phyloP scores from a whole-genome alignment of 2,329 filamentous ascomycete genomes.

The Dothideomycetes sp. region DNA sequence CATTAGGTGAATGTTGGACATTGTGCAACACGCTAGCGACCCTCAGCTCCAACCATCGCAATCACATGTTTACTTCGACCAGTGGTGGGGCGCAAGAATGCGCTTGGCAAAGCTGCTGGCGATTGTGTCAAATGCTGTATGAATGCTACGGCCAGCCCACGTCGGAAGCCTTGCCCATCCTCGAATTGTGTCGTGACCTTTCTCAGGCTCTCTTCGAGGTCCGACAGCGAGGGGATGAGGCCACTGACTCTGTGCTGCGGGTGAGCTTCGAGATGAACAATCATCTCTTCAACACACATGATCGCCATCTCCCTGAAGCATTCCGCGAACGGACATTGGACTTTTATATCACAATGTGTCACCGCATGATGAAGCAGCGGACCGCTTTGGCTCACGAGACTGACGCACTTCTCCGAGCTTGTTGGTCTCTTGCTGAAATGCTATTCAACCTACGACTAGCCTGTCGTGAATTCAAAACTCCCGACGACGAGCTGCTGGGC shows the following conservation, averaged over 20 bases:
- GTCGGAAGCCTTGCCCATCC: slow-evolving; percentile 32
- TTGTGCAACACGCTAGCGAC: slow-evolving; percentile 83
- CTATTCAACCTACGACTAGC: slow-evolving; percentile 83
- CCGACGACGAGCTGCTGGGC: slow-evolving; percentile 65
- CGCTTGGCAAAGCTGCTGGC: slow-evolving; percentile 92
- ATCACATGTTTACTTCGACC: slow-evolving; percentile 60
- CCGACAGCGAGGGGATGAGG: slow-evolving; percentile 63
- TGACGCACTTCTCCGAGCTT: slow-evolving; percentile 71
- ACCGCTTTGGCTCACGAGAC: slow-evolving; percentile 69
- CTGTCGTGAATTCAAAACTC: slow-evolving; percentile 56
- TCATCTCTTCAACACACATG: slow-evolving; percentile 86
- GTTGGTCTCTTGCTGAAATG: slow-evolving; percentile 87
- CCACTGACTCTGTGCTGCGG: slow-evolving; percentile 73
- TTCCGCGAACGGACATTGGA: slow-evolving; percentile 86
- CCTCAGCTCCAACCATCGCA: slow-evolving; percentile 72
- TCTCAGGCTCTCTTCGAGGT: slow-evolving; percentile 87
- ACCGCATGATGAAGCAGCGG: slow-evolving; percentile 91
- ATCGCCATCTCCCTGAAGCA: slow-evolving; percentile 69
- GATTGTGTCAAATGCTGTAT: slow-evolving; percentile 80
- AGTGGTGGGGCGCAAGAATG: slow-evolving; percentile 71
- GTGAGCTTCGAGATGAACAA: slow-evolving; percentile 95
- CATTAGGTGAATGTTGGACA: slow-evolving; percentile 84
- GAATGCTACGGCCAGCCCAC: slow-evolving; percentile 62
- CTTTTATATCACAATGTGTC: slow-evolving; percentile 88
- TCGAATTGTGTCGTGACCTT: slow-evolving; percentile 85